Evolutionary conservation across 371 early-diverging fungal species (phyloP).

Genomic region (Capillidium rhysosporum): DNA sequence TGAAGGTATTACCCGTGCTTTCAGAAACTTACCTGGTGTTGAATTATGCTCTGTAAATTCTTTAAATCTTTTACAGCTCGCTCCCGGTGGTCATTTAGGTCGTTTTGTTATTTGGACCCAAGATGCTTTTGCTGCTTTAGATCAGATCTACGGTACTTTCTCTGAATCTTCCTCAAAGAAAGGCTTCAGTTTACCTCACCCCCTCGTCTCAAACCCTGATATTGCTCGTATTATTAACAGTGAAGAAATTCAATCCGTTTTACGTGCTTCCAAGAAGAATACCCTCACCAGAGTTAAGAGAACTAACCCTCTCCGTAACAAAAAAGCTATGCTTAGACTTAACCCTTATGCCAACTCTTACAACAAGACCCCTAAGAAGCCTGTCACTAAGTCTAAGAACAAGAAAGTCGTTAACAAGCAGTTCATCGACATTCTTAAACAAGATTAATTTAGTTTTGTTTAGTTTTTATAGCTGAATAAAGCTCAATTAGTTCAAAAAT

Average conservation of each 20-base stretch:
- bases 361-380: constrained; percentile 21
- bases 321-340: constrained; percentile 76
- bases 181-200: constrained; percentile 80
- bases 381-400: too few species aligned
- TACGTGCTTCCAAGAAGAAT: constrained; percentile 62
- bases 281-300: constrained; percentile 84
- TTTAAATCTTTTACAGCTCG: constrained; percentile 96
- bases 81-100: constrained; percentile 99
- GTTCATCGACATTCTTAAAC: too few species aligned
- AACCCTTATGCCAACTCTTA: constrained; percentile 91
- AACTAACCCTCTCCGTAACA: constrained; percentile 96
- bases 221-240: constrained; percentile 94
- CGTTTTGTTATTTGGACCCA: constrained; percentile 99
- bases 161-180: constrained; percentile 69
- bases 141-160: constrained; percentile 87
- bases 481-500: too few species aligned
- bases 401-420: too few species aligned
- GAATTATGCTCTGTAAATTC: constrained; percentile 83
- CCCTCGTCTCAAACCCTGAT: constrained; percentile 88
- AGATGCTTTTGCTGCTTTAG: constrained; percentile 86
- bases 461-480: too few species aligned
- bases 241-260: constrained; percentile 90
- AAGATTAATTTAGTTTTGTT: too few species aligned
- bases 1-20: constrained; percentile 90
- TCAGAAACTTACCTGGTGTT: constrained; percentile 99